These are phyloP conservation scores for Zizania palustris DNA, from an alignment of 202 grass and related monocot species.

Conservation along the genomic window DNA sequence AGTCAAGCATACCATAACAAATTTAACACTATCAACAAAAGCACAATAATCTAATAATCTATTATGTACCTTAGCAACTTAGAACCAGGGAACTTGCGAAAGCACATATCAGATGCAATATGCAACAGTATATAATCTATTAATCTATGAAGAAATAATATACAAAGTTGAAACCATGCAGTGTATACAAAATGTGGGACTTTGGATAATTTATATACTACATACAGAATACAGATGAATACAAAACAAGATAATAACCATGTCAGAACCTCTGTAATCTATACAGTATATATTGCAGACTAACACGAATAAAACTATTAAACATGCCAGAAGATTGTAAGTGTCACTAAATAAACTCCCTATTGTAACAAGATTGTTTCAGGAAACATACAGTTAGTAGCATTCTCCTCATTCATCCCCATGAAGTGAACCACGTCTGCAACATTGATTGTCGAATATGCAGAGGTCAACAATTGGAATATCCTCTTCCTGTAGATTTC, in stretches of 20 bases:
- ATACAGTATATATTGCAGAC: not conserved
- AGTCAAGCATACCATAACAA: too few relatives aligned
- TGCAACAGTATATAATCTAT: not conserved
- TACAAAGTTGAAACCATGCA: not conserved
- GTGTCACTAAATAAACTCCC: too few relatives aligned
- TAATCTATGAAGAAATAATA: not conserved
- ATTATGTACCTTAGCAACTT: not conserved
- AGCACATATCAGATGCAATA: not conserved
- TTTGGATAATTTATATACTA: not conserved
- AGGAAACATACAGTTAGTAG: conserved; percentile 70
- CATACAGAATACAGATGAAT: not conserved
- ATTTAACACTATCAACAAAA: too few relatives aligned
- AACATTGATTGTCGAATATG: conserved; percentile 81
- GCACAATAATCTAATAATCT: too few relatives aligned
- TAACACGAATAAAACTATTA: not conserved
- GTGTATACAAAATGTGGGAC: not conserved
- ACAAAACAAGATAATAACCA: conserved; percentile 9
- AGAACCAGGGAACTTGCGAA: not conserved
- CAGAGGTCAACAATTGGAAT: conserved; percentile 81
- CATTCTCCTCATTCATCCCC: conserved; percentile 84
- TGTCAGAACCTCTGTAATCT: not conserved
- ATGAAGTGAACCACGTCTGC: conserved; percentile 80
- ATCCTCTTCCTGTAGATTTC: conserved; percentile 95
- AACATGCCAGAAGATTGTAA: not conserved
- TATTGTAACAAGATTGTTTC: not conserved